Base-by-base conservation (phyloP, 192 early-diverging fungal genomes). In the Podila verticillata region DNA sequence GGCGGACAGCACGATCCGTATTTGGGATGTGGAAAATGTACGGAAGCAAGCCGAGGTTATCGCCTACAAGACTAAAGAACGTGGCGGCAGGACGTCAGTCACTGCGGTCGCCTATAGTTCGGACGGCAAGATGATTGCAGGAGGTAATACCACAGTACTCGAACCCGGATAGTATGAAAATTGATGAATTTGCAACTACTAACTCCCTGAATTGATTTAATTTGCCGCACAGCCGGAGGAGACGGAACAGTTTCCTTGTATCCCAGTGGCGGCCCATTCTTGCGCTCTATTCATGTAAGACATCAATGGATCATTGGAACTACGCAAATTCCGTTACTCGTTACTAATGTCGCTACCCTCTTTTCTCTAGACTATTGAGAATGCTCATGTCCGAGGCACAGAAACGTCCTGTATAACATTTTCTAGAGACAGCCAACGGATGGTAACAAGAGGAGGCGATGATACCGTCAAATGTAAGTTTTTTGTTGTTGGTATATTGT, bases 241-340 rank as follows among this genome's bases (percentile, higher is more conserved):
- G 96, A 96, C 75, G 97, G 97, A 10, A 85, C 85, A 0, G 62
- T 99, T 20, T 87, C 93, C 29, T 59, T 97, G 28, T 99, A 96
- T 93, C 82, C 89, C 19, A 80, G 90, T 7, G 83, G 68, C 12
- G 93, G 94, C 2, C 84, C 87, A 0, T 93, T 88, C 65, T 22
- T 91, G 35, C 82, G 89, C 6, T 91, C 96, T 0, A 85, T 83
- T 20, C 86, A 91, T 68, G 92, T 93, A 84, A 82, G 86, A 19
- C 7, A 13, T 8, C 6, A 51, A 12, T 4, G 26, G 8, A 24
- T 0, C n/a, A 3, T 5, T 10, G 1, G 22, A 47, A 24, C 3
- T 20, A n/a, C n/a, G 15, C 10, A 6, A 19, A 0, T 9, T 24
- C 2, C 2, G 19, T 20, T 1, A 57, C 6, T 26, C 12, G 15